Evolutionary conservation across 768 basidiomycete genomes (phyloP), one percentile per base, ranked within the genome.

Genomic region (Galerina sulciceps): DNA sequence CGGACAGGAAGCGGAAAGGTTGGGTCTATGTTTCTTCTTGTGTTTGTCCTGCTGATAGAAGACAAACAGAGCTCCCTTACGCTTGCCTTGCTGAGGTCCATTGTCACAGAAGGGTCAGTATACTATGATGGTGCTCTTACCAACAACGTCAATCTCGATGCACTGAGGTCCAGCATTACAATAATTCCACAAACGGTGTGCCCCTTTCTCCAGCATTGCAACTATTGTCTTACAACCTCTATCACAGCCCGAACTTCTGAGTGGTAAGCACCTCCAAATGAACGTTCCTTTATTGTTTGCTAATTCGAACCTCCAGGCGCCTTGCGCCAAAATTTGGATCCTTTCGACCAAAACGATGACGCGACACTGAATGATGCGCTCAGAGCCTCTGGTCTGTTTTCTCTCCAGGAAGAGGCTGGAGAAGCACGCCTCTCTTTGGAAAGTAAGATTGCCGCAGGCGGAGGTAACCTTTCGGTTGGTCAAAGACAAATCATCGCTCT

Each of bases 391-490:
- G 77, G 78, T 17, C 56, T 79, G 10, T 75, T 75, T 47, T 69
- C 81, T 8, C 57, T 77, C 22, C 71, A 79, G 64, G 68, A 66
- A 53, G 74, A 75, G 65, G 73, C 83, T 71, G 58, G 81, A 72
- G 69, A 84, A 82, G 54, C 81, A 73, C 43, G 74, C 75, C 71
- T 82, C 47, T 76, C 75, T 13, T 71, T 85, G 36, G 81, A 84
- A 50, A 81, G 73, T 20, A 60, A 62, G 26, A 75, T 85, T 46
- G 67, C 77, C 26, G 76, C 73, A 2, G 88, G 88, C 8, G 90
- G 90, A 4, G 71, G 78, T 26, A 92, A 92, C 70, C 84, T 92
- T 64, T 89, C 87, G 4, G 85, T 89, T 38, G 91, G 91, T 23
- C 90, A 92, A 67, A 72, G 89, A 14, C 91, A 93, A 65, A 80